Evolutionary conservation across 306 rosid species (phyloP).

Genomic region (Carpinus fangiana): DNA sequence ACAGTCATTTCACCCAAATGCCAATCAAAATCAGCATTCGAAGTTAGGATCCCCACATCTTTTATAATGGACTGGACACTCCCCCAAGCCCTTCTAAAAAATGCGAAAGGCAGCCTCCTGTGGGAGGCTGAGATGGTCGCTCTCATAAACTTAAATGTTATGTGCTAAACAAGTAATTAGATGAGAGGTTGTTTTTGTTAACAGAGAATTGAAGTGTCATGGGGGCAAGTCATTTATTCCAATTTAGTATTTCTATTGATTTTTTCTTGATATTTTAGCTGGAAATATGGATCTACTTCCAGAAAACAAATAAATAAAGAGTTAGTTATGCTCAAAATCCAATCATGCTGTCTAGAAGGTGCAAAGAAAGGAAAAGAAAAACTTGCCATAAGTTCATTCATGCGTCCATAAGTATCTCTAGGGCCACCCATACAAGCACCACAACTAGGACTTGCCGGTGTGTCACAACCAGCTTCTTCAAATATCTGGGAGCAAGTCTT

Average conservation of each 20-base stretch:
- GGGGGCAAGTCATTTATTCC: neutral
- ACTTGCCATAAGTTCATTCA: slow-evolving; percentile 84
- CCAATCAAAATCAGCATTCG: too few species aligned
- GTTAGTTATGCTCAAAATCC: slow-evolving; percentile 11
- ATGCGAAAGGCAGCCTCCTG: neutral
- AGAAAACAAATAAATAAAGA: slow-evolving; percentile 5
- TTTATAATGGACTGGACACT: too few species aligned
- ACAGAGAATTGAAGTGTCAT: neutral
- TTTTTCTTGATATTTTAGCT: slow-evolving; percentile 7
- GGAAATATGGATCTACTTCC: slow-evolving; percentile 2
- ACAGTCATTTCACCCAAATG: neutral
- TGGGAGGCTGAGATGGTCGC: neutral
- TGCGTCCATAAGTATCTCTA: slow-evolving; percentile 82
- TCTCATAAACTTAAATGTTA: neutral
- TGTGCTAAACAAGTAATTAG: neutral
- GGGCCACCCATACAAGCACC: slow-evolving; percentile 99
- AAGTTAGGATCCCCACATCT: too few species aligned
- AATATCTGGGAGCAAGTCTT: slow-evolving; percentile 98
- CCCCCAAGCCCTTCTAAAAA: neutral
- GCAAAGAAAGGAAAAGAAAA: slow-evolving; percentile 12
- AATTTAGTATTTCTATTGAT: neutral
- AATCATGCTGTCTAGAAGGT: neutral
- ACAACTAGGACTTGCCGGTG: slow-evolving; percentile 96
- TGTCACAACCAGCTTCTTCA: slow-evolving; percentile 99
- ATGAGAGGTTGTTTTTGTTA: too few species aligned